Base-by-base conservation (phyloP, 75 land plant genomes). In the Pinus taeda region DNA sequence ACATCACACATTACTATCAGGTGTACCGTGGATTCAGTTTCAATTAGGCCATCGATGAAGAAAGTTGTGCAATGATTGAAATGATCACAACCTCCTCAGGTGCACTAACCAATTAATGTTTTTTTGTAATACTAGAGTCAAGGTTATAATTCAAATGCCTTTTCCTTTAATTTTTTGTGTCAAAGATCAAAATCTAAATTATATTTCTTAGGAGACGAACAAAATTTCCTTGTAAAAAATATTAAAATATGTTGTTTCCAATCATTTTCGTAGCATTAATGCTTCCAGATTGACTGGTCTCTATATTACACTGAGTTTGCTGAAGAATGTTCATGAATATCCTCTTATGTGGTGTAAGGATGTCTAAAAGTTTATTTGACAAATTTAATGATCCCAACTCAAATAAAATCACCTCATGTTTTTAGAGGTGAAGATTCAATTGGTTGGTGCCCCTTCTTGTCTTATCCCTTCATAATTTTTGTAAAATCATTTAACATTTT, bases 1-100 rank as follows among this genome's bases (percentile, higher is more conserved):
- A 71, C 80, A 56, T 77, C 92, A 33, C 82, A 88, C 12, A 79
- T 94, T 74, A 94, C 94, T 57, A 80, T 90, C 20, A 74, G 26
- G 66, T 94, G 97, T 66, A 94, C 97, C 2, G 83, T 79, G 59
- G 94, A 90, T 24, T 83, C 90, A 3, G 81, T 88, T 57, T 76
- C 97, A 3, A 74, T 80, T 18, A 81, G 97, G 60, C 94, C 94
- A 57, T 76, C 90, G 37, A 94, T 94, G 97, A 86, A 77, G 79
- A 83, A 88, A 60, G 97, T 94, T 60, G 92, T 87, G 13, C 86
- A 89, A 60, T 76, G 79, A 24, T 59, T 93, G 84, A 88, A 80
- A 65, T 77, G 55, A 37, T 57, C 75, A 20, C 85, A 76, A 21
- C 79, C 77, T 3, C 64, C 83, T 4, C n/a, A 64, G 14, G 4